Evolutionary conservation across 2,329 filamentous ascomycete species (phyloP), one percentile per base, ranked within the genome.

Genomic region (Rutstroemia sp.): DNA sequence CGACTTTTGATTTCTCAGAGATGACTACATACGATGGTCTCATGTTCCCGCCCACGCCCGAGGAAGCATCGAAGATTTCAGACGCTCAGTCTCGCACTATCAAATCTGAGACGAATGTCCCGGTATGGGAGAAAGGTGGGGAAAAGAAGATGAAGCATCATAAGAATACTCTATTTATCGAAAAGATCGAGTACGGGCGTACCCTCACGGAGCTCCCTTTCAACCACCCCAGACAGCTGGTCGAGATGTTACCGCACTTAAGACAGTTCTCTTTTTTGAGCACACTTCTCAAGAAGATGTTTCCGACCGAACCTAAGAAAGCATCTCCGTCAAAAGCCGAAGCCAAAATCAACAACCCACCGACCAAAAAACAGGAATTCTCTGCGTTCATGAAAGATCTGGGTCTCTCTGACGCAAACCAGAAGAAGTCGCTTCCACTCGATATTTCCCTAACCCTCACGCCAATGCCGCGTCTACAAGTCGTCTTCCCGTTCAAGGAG

Each of bases 261-360:
- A 78, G 90, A 14, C 89, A 94, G 68, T 94, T 90, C 66, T 86
- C 86, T 0, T 83, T 87, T 62, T 74, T 90, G 4, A 82, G 82
- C 1, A 81, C 76, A 0, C 71, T 94, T 2, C 75, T 92, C 3
- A 73, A 78, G 55, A 81, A 80, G 50, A 82, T 79, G 56, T 87
- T 90, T 65, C 75, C 74, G 9, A n/a, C 59, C 2, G 34, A 46
- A 2, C 54, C 61, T 0, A 59, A 45, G 19, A 52, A 19, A 38
- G 27, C 14, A 49, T 21, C 42, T 23, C 19, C 21, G 7, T 21
- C 8, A 4, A 21, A 21, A 19, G 2, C 42, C 8, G 12, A 18
- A 46, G 9, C 14, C 14, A 39, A 50, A n/a, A 37, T 8, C 10
- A 19, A 41, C 6, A 44, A 25, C 4, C 53, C 38, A n/a, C 60